phyloP scores from a whole-genome alignment of 2,329 filamentous ascomycete species.

The Aspergillus neoniger region DNA sequence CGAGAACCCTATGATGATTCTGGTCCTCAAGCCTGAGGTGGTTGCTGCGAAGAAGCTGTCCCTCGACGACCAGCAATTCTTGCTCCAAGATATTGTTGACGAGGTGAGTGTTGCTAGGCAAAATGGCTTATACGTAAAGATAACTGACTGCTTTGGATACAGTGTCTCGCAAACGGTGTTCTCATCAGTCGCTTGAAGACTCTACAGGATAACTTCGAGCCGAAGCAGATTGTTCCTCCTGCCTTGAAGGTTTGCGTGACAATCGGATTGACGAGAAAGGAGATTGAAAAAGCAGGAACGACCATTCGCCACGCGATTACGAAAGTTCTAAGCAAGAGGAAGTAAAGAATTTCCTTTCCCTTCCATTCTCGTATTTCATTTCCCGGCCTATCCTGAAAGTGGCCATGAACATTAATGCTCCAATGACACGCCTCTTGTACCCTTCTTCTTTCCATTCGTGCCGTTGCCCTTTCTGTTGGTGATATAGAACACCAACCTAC shows the following conservation, averaged over 20 bases:
- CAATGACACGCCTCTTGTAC: slow-evolving; percentile 13
- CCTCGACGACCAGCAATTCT: slow-evolving; percentile 74
- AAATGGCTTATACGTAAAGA: neutral
- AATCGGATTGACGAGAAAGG: slow-evolving; percentile 84
- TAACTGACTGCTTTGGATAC: slow-evolving; percentile 15
- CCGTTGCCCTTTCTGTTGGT: slow-evolving; percentile 5
- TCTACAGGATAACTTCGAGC: slow-evolving; percentile 65
- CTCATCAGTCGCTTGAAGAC: slow-evolving; percentile 85
- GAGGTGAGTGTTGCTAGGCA: slow-evolving; percentile 64
- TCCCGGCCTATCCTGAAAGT: neutral
- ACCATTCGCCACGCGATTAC: slow-evolving; percentile 90
- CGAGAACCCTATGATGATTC: slow-evolving; percentile 85
- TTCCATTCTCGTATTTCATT: neutral
- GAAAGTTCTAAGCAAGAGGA: slow-evolving; percentile 72
- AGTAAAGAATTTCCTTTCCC: slow-evolving; percentile 35
- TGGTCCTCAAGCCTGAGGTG: slow-evolving; percentile 81
- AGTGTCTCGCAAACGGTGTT: slow-evolving; percentile 85
- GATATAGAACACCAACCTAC: slow-evolving; percentile 11
- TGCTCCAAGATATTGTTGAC: slow-evolving; percentile 91
- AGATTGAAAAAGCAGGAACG: slow-evolving; percentile 90
- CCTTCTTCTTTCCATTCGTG: neutral
- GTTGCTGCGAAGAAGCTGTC: slow-evolving; percentile 69
- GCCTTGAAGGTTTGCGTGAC: slow-evolving; percentile 92
- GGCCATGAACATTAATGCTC: slow-evolving; percentile 20
- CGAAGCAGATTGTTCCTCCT: slow-evolving; percentile 71